phyloP scores from a whole-genome alignment of 2,329 filamentous ascomycete genomes.

The Amesomyces nigricolor region DNA sequence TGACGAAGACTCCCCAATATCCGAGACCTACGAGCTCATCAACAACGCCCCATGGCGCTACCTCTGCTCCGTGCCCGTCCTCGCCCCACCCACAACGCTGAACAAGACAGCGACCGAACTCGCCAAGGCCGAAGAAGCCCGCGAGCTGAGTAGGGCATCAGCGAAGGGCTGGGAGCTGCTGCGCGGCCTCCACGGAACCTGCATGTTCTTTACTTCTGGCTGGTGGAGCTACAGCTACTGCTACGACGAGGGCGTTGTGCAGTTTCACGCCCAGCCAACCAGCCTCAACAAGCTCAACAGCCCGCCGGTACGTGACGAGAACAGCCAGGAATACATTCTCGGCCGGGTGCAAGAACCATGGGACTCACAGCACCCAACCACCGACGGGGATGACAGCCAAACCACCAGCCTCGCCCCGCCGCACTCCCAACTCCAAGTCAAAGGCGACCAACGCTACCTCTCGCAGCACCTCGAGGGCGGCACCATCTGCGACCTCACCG shows the following conservation, averaged over 20 bases:
- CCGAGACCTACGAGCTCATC: conserved; percentile 66
- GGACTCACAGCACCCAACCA: conserved; percentile 20
- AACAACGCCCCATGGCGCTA: conserved; percentile 64
- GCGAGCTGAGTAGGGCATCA: conserved; percentile 71
- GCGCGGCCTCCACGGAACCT: conserved; percentile 68
- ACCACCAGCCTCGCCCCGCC: conserved; percentile 30
- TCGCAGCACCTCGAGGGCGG: conserved; percentile 76
- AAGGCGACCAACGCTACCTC: conserved; percentile 78
- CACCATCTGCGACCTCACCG: conserved; percentile 81
- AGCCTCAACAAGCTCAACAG: conserved; percentile 50
- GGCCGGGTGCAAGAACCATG: conserved; percentile 48
- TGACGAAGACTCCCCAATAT: conserved; percentile 33
- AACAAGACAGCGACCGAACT: conserved; percentile 63
- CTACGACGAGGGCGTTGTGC: conserved; percentile 79
- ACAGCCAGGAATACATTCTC: conserved; percentile 69
- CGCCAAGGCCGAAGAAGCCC: conserved; percentile 68
- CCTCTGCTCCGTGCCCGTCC: conserved; percentile 75
- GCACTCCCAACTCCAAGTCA: conserved; percentile 66
- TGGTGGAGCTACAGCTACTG: conserved; percentile 98
- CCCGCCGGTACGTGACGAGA: conserved; percentile 71
- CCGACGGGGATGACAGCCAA: conserved; percentile 18
- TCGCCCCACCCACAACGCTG: conserved; percentile 51
- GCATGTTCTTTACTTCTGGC: conserved; percentile 74
- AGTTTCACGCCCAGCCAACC: conserved; percentile 79
- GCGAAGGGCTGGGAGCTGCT: conserved; percentile 75